Evolutionary conservation across 2,329 filamentous ascomycete species (phyloP).

Genomic region (Davidsoniella eucalypti): DNA sequence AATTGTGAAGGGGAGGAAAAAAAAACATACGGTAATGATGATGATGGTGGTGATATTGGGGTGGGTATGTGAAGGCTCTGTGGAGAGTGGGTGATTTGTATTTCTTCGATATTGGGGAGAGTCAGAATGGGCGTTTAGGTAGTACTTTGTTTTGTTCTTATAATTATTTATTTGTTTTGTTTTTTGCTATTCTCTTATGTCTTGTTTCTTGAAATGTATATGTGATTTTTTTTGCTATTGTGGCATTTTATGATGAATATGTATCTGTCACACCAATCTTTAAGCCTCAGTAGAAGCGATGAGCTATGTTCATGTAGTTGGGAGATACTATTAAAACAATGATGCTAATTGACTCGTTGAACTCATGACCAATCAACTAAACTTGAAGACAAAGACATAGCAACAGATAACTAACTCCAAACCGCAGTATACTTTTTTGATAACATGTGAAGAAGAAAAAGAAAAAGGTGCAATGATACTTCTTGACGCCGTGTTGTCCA

Average conservation of each 20-base stretch:
- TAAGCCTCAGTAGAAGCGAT: no score
- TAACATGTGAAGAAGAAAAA: neutral
- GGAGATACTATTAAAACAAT: neutral
- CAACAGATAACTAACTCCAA: slow-evolving; percentile 8
- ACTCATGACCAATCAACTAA: neutral
- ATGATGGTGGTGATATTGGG: neutral
- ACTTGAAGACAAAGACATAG: slow-evolving; percentile 2
- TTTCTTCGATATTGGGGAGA: neutral
- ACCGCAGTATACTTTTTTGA: slow-evolving; percentile 8
- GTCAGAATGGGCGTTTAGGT: neutral
- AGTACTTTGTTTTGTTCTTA: neutral
- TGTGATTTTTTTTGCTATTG: no score
- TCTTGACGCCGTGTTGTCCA: neutral
- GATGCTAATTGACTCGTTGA: no score
- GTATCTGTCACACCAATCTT: no score
- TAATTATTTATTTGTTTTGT: neutral
- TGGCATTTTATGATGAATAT: no score
- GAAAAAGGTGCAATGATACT: neutral
- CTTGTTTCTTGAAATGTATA: no score
- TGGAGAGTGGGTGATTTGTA: neutral
- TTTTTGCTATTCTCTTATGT: no score
- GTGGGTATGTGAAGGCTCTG: neutral
- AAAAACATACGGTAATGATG: no score
- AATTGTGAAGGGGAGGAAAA: no score
- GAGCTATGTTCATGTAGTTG: no score